These are phyloP conservation scores for Tulasnella sp. DNA, from an alignment of 768 basidiomycete species.

Conservation along the genomic window DNA sequence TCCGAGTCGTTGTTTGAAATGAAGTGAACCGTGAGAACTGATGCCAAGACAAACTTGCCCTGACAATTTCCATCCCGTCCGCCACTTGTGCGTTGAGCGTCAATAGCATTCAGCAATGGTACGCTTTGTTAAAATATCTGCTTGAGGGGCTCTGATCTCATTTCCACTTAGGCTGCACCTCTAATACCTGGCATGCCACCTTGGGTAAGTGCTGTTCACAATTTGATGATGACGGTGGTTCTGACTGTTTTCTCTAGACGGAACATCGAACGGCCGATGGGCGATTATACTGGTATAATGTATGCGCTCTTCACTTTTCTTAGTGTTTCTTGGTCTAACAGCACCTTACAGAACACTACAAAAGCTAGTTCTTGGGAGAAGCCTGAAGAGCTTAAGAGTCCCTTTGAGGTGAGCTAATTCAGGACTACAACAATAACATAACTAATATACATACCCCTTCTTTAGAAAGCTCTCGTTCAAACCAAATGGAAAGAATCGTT, in stretches of 20 bases:
- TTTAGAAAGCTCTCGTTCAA: slow-evolving; percentile 68
- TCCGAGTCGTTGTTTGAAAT: no score
- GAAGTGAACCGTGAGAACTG: no score
- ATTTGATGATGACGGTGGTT: neutral
- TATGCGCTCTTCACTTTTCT: slow-evolving; percentile 1
- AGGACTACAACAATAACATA: neutral
- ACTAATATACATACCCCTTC: slow-evolving; percentile 17
- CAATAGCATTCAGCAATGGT: no score
- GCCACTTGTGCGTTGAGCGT: no score
- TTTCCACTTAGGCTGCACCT: no score
- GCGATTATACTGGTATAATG: slow-evolving; percentile 96
- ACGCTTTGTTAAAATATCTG: no score
- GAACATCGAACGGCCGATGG: slow-evolving; percentile 93
- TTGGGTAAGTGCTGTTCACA: neutral
- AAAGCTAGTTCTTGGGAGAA: slow-evolving; percentile 97
- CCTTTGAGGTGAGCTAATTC: slow-evolving; percentile 58
- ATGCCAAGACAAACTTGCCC: no score
- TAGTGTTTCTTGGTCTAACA: neutral
- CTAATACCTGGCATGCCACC: no score
- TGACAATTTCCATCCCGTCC: no score
- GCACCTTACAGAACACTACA: slow-evolving; percentile 37
- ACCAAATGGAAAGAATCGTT: slow-evolving; percentile 97
- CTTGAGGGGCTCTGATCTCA: no score
- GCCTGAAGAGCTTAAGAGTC: slow-evolving; percentile 89
- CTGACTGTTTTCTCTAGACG: slow-evolving; percentile 40